Evolutionary conservation across 257 asterid species (phyloP), one percentile per base, ranked within the genome.

Genomic region (Thymus mandschuricus): DNA sequence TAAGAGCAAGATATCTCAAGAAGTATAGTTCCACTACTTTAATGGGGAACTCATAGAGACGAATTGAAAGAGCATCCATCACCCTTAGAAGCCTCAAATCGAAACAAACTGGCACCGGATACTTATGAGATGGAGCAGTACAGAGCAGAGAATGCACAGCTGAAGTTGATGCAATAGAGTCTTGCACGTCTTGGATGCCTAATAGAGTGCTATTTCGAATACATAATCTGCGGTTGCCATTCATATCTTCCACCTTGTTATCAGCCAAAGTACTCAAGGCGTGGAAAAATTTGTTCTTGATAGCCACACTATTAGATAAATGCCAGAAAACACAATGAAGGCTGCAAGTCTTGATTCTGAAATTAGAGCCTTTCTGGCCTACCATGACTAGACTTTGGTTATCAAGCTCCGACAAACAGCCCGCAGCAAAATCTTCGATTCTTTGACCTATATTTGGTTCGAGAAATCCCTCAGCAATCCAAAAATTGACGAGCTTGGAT

Each of bases 11-110:
- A 35, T 63, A 63, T 51, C 57, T 15, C 9, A 51, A 51, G 57
- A 1, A 51, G 57, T 15, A 51, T 51, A 28, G 15, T 51, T 51
- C 21, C 57, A 51, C 57, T 51, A 51, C 11, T 15, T 51, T 48
- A 13, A 10, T 1, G 1, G 72, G 72, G 46, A 57, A 76, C 21
- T 49, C 31, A 12, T 51, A 51, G 9, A 51, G 57, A 15, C 31
- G 57, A 51, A 51, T 71, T 4, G 11, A 2, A 51, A 15, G 30
- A 59, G 48, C 57, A 46, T 76, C 73, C 0, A 76, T 30, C 10
- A 76, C 62, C 46, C 62, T 64, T 3, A 76, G 27, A 49, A 70
- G 57, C 54, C 57, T 76, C 15, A 44, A 71, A 2, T 8, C 10
- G 31, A 51, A 51, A 51, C 9, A n/a, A 15, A 51, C 57, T 8